Conservation (phyloP, 345 rosid genomes). For the Hibiscus syriacus region DNA sequence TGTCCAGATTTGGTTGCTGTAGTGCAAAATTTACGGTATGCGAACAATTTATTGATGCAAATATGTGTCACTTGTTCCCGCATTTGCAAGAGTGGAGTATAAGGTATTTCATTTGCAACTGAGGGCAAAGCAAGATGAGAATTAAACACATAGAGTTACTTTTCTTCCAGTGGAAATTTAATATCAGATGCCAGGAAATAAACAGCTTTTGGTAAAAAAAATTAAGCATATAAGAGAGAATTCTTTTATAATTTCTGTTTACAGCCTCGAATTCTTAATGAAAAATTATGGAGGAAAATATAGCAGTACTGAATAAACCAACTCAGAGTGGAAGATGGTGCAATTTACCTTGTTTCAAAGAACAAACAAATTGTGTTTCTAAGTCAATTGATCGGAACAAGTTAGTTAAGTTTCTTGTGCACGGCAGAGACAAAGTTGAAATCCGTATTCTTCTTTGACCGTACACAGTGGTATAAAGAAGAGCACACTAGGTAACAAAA, state of each 20-base stretch:
- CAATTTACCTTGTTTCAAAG: constrained; percentile 86
- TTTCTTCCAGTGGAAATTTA: constrained; percentile 4
- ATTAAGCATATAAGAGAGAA: not conserved
- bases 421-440: constrained; percentile 77
- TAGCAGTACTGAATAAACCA: not conserved
- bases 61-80: constrained; percentile 69
- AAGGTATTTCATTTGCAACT: constrained; percentile 75
- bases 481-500: constrained; percentile 65
- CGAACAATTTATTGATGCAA: constrained; percentile 60
- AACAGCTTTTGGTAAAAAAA: not conserved
- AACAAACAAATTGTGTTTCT: constrained; percentile 90
- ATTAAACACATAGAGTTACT: not conserved
- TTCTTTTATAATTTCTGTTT: not conserved
- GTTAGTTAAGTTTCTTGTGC: constrained; percentile 81
- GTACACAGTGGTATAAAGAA: constrained; percentile 81
- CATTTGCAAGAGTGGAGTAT: constrained; percentile 46
- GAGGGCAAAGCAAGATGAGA: constrained; percentile 5
- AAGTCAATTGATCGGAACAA: constrained; percentile 89
- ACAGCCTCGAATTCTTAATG: not conserved
- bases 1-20: constrained; percentile 89
- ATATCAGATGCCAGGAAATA: not conserved
- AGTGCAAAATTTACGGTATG: constrained; percentile 91
- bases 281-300: too few species aligned
- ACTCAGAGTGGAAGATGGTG: not conserved
- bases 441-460: constrained; percentile 98